A percentile compares a stretch with the other conserved stretches of the same genome.
phyloP scores from a whole-genome alignment of 352 stramenopile genomes.

The Aphanomyces astaci region DNA sequence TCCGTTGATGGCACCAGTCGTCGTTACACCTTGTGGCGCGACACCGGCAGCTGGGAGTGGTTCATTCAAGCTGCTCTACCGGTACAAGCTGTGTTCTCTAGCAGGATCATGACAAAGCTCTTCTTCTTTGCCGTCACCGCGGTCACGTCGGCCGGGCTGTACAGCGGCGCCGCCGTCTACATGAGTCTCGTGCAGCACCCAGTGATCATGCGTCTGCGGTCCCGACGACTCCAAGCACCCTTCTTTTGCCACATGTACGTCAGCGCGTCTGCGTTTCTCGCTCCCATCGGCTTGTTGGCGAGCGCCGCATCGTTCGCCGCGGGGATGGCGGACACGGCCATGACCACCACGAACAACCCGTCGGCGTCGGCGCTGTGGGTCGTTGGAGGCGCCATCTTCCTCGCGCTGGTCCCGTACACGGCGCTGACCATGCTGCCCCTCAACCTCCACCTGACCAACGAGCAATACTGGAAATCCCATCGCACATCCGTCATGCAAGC shows the following conservation, averaged over 20 bases:
- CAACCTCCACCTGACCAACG: conserved; percentile 54
- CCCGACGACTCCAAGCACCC: conserved; percentile 47
- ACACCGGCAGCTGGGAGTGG: too few relatives aligned
- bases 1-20: too few relatives aligned
- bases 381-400: conserved; percentile 39
- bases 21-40: too few relatives aligned
- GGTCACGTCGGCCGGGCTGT: conserved; percentile 31
- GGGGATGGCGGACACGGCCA: conserved; percentile 33
- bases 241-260: conserved; percentile 80
- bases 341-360: conserved; percentile 1
- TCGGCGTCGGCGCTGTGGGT: conserved; percentile 2
- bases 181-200: conserved; percentile 69
- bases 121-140: background rate
- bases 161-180: conserved; percentile 55
- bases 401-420: conserved; percentile 57
- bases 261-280: conserved; percentile 57
- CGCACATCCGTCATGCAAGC: conserved; percentile 42
- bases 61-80: too few relatives aligned
- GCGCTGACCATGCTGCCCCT: conserved; percentile 54
- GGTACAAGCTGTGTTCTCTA: too few relatives aligned
- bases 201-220: conserved; percentile 49
- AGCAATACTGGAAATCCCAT: conserved; percentile 31
- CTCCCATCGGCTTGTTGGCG: conserved; percentile 44
- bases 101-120: background rate
- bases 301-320: conserved; percentile 43